phyloP scores from a whole-genome alignment of 2,329 filamentous ascomycete species.

The Botrytis byssoidea region DNA sequence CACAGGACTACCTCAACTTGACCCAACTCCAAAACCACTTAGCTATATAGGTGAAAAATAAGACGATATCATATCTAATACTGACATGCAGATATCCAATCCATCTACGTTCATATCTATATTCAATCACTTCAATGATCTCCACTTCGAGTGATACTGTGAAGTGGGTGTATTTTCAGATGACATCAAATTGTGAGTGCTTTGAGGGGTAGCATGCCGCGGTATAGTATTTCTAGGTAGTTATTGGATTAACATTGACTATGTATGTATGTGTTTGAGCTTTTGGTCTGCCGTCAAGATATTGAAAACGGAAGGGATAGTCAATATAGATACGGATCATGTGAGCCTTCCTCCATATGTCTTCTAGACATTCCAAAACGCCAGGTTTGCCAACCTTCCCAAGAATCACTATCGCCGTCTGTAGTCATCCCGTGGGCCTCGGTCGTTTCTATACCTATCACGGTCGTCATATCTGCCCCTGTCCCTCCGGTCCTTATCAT shows the following conservation, averaged over 20 bases:
- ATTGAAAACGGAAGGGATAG: background rate
- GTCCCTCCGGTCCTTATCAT: conserved; percentile 28
- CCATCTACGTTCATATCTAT: background rate
- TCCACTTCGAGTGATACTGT: no score
- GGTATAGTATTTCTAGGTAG: background rate
- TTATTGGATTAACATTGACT: background rate
- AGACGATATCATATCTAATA: background rate
- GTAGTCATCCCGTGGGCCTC: conserved; percentile 13
- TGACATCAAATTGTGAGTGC: background rate
- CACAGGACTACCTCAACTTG: background rate
- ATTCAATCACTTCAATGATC: background rate
- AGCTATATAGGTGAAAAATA: background rate
- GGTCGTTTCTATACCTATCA: conserved; percentile 12
- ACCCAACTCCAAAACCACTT: background rate
- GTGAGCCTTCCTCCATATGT: background rate
- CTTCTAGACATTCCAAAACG: conserved; percentile 2
- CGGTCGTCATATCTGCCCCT: conserved; percentile 29
- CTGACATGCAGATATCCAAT: background rate
- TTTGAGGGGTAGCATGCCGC: background rate
- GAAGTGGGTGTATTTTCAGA: background rate
- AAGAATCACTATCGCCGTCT: conserved; percentile 1
- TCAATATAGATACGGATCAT: background rate
- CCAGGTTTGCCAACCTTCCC: background rate
- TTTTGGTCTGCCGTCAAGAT: background rate
- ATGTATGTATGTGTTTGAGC: background rate